Percentiles rank a stretch among this genome's conserved stretches.
These are phyloP conservation scores for Pseudopithomyces maydicus DNA, from an alignment of 2,329 filamentous ascomycete species.

Conservation along the genomic window DNA sequence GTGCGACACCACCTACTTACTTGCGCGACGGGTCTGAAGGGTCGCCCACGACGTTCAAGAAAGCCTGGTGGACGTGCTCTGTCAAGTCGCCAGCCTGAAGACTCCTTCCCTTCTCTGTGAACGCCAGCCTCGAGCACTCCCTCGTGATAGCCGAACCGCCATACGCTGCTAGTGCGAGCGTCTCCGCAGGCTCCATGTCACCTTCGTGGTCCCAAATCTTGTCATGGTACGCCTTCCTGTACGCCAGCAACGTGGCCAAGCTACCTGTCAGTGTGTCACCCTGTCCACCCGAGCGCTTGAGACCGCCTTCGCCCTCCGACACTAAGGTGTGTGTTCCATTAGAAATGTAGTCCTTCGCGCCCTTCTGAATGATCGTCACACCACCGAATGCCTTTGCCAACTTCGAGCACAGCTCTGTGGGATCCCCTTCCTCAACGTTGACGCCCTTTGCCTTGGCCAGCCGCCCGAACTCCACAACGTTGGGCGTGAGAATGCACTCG, in stretches of 20 bases:
- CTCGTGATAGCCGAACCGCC: conserved; percentile 87
- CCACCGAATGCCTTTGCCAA: conserved; percentile 80
- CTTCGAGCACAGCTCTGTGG: conserved; percentile 66
- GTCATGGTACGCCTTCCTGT: conserved; percentile 85
- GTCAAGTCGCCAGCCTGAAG: conserved; percentile 93
- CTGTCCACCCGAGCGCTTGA: conserved; percentile 91
- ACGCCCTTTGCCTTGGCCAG: conserved; percentile 77
- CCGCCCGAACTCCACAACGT: conserved; percentile 88
- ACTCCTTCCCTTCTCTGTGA: conserved; percentile 81
- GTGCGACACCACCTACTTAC: conserved; percentile 18
- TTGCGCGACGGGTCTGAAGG: conserved; percentile 13
- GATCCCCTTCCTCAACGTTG: conserved; percentile 59
- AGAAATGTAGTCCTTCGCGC: conserved; percentile 78
- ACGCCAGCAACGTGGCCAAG: conserved; percentile 85
- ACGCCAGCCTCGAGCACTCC: conserved; percentile 87
- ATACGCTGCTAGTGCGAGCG: conserved; percentile 78
- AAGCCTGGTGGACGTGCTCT: conserved; percentile 83
- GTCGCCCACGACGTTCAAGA: conserved; percentile 79
- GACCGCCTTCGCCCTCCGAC: conserved; percentile 77
- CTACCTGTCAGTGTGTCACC: conserved; percentile 93
- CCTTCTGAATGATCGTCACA: conserved; percentile 92
- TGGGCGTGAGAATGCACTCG: conserved; percentile 88
- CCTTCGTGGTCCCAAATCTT: conserved; percentile 71
- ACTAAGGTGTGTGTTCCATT: conserved; percentile 77
- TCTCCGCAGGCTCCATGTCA: conserved; percentile 61